phyloP scores from a whole-genome alignment of 2,329 filamentous ascomycete genomes.

The Colletotrichum sansevieriae region DNA sequence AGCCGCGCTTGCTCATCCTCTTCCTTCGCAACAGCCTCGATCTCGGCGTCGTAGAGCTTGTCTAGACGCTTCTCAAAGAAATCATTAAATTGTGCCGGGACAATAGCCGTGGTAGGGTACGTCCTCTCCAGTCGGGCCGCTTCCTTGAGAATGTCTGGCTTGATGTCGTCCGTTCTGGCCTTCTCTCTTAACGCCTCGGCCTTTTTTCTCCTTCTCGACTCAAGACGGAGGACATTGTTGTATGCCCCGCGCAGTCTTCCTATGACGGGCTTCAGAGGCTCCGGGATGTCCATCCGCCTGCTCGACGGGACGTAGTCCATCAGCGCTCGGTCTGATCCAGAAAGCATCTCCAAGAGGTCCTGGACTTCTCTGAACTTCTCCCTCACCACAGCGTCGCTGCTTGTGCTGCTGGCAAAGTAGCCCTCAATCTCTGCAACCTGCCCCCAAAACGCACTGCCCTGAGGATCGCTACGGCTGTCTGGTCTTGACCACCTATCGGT shows the following conservation, averaged over 20 bases:
- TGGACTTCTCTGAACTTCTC: constrained; percentile 85
- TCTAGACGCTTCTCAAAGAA: constrained; percentile 88
- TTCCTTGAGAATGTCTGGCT: constrained; percentile 84
- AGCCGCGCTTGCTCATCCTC: constrained; percentile 81
- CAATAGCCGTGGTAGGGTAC: constrained; percentile 86
- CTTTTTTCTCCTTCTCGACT: constrained; percentile 83
- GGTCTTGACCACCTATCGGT: constrained; percentile 86
- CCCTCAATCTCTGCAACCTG: constrained; percentile 85
- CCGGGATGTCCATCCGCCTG: constrained; percentile 81
- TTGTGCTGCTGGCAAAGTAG: constrained; percentile 78
- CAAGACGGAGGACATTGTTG: constrained; percentile 87
- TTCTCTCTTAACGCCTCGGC: constrained; percentile 84
- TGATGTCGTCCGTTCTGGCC: constrained; percentile 88
- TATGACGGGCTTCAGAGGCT: constrained; percentile 83
- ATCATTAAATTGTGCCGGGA: constrained; percentile 90
- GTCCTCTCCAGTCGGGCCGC: constrained; percentile 87
- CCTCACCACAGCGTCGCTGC: constrained; percentile 73
- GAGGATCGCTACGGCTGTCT: constrained; percentile 76
- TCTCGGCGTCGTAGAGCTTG: constrained; percentile 81
- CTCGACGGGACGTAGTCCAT: constrained; percentile 93
- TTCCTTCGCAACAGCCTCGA: constrained; percentile 79
- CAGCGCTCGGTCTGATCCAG: constrained; percentile 82
- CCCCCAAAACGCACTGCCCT: constrained; percentile 76
- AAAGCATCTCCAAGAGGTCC: constrained; percentile 79
- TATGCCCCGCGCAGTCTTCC: constrained; percentile 82